phyloP scores from a whole-genome alignment of 495 filamentous ascomycete genomes.

The Trichoderma gamsii region DNA sequence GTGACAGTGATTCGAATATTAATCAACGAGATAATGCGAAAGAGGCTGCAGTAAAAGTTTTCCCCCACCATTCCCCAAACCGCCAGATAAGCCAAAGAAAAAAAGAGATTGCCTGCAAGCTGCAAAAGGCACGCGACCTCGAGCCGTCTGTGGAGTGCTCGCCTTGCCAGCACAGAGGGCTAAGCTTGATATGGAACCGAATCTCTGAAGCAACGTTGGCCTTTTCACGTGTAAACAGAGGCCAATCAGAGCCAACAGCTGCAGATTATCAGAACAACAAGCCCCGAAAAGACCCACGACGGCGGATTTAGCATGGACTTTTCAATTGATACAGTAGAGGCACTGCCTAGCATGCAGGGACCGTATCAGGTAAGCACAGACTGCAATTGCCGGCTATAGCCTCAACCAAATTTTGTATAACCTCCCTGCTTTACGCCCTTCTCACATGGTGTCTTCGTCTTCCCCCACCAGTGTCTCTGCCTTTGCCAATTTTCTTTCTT shows the following conservation, averaged over 20 bases:
- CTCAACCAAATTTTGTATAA: background rate
- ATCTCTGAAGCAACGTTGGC: background rate
- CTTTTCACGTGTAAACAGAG: background rate
- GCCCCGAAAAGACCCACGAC: background rate
- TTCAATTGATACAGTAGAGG: background rate
- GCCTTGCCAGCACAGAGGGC: background rate
- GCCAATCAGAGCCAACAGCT: background rate
- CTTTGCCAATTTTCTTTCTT: background rate
- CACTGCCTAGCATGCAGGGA: background rate
- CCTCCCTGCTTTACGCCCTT: background rate
- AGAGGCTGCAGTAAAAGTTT: too few relatives aligned
- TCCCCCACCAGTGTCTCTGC: background rate
- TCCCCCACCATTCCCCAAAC: background rate
- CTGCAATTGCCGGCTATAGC: background rate
- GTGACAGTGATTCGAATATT: too few relatives aligned
- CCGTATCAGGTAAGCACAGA: background rate
- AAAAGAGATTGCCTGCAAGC: background rate
- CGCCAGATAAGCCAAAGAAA: background rate
- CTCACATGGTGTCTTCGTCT: background rate
- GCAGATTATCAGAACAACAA: background rate
- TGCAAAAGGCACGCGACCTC: constrained; percentile 8
- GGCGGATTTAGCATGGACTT: background rate
- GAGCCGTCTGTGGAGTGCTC: background rate
- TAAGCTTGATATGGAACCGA: background rate
- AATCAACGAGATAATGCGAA: too few relatives aligned